Conservation (phyloP, 306 rosid genomes). For the Gastrolobium bilobum region DNA sequence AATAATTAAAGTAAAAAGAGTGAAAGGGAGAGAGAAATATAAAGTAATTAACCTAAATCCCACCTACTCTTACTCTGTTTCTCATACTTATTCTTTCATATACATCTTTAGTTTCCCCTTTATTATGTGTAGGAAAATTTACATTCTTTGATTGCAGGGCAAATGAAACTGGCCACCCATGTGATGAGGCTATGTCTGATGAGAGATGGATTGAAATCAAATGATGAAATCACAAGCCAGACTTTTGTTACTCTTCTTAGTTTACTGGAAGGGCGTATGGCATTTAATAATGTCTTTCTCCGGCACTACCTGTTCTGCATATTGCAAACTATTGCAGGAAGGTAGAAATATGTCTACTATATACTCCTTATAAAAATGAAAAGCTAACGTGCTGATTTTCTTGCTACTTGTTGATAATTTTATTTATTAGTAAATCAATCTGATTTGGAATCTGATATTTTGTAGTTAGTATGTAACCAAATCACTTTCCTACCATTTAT, state of each 20-base stretch:
- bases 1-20: neutral
- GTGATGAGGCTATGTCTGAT: constrained; percentile 85
- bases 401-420: neutral
- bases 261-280: constrained; percentile 76
- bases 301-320: constrained; percentile 93
- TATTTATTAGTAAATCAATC: constrained; percentile 23
- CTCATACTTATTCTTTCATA: neutral
- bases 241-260: constrained; percentile 76
- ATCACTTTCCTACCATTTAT: neutral
- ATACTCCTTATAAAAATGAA: constrained; percentile 30
- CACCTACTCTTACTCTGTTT: neutral
- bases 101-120: neutral
- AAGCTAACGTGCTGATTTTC: constrained; percentile 5
- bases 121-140: constrained; percentile 23
- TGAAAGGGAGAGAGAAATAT: neutral
- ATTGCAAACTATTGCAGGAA: constrained; percentile 87
- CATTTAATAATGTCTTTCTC: constrained; percentile 85
- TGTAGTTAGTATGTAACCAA: neutral
- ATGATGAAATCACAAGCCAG: constrained; percentile 63
- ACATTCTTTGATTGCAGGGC: constrained; percentile 72
- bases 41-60: constrained; percentile 3
- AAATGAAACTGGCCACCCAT: constrained; percentile 84
- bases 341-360: constrained; percentile 58
- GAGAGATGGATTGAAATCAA: constrained; percentile 64
- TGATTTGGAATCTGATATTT: constrained; percentile 28